Percentiles rank a stretch among this genome's conserved stretches.
Conservation (phyloP, 169 alveolate genomes). For the Cryptosporidium meleagridis region DNA sequence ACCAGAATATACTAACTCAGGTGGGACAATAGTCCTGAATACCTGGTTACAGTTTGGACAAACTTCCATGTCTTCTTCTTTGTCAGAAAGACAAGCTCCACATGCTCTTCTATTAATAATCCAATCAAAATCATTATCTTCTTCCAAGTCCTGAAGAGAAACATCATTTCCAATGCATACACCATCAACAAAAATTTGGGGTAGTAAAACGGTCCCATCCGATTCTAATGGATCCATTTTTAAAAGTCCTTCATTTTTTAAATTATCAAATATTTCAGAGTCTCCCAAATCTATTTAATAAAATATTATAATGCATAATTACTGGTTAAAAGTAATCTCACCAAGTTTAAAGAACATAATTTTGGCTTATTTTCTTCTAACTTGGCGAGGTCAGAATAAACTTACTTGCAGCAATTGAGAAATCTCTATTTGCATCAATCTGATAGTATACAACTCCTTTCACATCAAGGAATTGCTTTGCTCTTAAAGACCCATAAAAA, state of each 20-base stretch:
- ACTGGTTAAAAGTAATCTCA: not conserved
- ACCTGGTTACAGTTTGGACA: constrained; percentile 72
- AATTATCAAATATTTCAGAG: constrained; percentile 81
- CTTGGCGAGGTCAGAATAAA: not conserved
- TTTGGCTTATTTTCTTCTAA: not conserved
- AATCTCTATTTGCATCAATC: constrained; percentile 88
- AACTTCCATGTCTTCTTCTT: constrained; percentile 48
- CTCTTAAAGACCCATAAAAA: constrained; percentile 85
- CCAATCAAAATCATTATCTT: constrained; percentile 87
- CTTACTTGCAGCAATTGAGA: constrained; percentile 85
- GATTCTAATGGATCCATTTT: constrained; percentile 73
- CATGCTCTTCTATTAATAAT: constrained; percentile 64
- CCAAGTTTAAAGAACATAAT: constrained; percentile 6
- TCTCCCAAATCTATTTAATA: constrained; percentile 82
- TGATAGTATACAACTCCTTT: constrained; percentile 87
- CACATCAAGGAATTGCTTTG: constrained; percentile 85
- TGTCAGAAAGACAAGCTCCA: constrained; percentile 67
- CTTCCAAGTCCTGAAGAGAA: constrained; percentile 87
- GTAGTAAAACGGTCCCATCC: constrained; percentile 78
- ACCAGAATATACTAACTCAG: constrained; percentile 64
- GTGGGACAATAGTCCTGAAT: constrained; percentile 61
- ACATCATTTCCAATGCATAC: constrained; percentile 84
- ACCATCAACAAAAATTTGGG: constrained; percentile 88
- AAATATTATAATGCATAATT: not conserved
- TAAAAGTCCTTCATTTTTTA: constrained; percentile 85